These are phyloP conservation scores for Papiliotrema flavescens DNA, from an alignment of 1,284 basidiomycete species.

Conservation along the genomic window DNA sequence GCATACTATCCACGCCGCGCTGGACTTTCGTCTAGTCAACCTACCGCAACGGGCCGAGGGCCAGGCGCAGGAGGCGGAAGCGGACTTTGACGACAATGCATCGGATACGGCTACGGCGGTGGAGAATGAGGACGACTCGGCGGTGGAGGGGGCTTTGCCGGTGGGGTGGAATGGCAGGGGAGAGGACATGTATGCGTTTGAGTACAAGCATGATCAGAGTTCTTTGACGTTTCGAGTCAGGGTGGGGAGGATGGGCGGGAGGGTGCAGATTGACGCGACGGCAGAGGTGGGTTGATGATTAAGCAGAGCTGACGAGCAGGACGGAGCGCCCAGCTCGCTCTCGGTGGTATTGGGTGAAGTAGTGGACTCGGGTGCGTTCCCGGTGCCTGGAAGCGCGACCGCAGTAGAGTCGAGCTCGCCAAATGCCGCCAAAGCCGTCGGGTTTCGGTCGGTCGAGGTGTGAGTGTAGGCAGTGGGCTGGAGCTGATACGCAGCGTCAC, in stretches of 20 bases:
- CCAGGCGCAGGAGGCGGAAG: neutral
- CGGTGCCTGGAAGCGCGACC: conserved; percentile 36
- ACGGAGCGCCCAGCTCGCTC: conserved; percentile 50
- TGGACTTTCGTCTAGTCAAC: conserved; percentile 46
- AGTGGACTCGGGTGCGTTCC: conserved; percentile 37
- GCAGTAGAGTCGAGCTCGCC: conserved; percentile 9
- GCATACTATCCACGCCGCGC: conserved; percentile 48
- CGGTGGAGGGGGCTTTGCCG: conserved; percentile 4
- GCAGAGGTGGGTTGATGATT: conserved; percentile 46
- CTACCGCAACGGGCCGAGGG: neutral
- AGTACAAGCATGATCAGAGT: conserved; percentile 50
- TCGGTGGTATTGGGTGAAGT: conserved; percentile 45
- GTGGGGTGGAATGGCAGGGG: conserved; percentile 40
- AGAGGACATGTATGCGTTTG: conserved; percentile 44
- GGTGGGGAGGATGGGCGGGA: conserved; percentile 47
- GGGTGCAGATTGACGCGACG: conserved; percentile 49
- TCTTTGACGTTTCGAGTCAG: conserved; percentile 47
- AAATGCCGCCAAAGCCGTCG: conserved; percentile 22
- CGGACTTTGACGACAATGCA: conserved; percentile 32
- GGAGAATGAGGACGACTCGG: conserved; percentile 22
- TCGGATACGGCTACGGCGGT: conserved; percentile 45
- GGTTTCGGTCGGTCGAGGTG: conserved; percentile 33
- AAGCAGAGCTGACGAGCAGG: conserved; percentile 31
- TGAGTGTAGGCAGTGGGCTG: conserved; percentile 3
- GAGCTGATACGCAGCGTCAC: conserved; percentile 34